These are phyloP conservation scores for Phtheirospermum japonicum DNA, from an alignment of 257 asterid genomes.

Conservation along the genomic window DNA sequence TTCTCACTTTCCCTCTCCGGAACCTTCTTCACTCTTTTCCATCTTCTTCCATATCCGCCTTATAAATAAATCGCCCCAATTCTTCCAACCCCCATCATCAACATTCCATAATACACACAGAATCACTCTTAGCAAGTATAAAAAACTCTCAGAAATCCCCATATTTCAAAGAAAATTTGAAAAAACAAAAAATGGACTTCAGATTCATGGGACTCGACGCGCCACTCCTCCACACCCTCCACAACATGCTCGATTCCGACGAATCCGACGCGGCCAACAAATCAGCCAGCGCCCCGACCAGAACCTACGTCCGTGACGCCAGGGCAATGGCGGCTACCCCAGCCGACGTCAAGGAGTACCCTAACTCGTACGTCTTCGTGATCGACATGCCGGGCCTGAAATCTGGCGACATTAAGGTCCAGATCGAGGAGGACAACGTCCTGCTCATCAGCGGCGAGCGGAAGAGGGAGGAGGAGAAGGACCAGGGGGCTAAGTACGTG, in stretches of 20 bases:
- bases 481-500: conserved; percentile 50
- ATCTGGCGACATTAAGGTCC: conserved; percentile 67
- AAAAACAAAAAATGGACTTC: conserved; percentile 55
- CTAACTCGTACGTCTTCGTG: conserved; percentile 49
- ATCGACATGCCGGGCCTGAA: conserved; percentile 84
- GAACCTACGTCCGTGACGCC: conserved; percentile 66
- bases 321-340: conserved; percentile 81
- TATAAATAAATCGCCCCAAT: not conserved
- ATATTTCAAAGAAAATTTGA: too few species aligned
- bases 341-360: conserved; percentile 67
- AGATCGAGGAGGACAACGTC: conserved; percentile 64
- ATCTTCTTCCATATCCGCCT: not conserved
- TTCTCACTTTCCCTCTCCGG: conserved; percentile 21
- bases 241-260: conserved; percentile 45
- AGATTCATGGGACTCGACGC: conserved; percentile 56
- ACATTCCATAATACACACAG: not conserved
- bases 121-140: too few species aligned
- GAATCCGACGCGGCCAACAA: conserved; percentile 30
- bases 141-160: too few species aligned
- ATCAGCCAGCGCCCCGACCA: conserved; percentile 39
- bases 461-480: conserved; percentile 52
- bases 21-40: conserved; percentile 30
- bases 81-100: not conserved
- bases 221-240: conserved; percentile 52
- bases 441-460: conserved; percentile 63